phyloP scores from a whole-genome alignment of 2,329 filamentous ascomycete genomes.

The Alternaria gaisen region DNA sequence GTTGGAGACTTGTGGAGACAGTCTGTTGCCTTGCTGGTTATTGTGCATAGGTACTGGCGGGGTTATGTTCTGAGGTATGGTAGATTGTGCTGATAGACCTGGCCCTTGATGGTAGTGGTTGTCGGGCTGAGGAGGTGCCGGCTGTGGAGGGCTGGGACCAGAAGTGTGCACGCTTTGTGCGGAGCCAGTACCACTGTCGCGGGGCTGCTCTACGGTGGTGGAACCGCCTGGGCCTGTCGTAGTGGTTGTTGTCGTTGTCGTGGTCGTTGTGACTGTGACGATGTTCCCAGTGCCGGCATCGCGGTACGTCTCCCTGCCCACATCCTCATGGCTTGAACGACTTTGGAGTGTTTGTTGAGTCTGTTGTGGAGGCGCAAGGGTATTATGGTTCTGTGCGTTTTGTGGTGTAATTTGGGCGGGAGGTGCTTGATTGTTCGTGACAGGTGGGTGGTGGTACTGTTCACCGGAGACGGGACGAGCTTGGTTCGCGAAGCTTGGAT shows the following conservation, averaged over 20 bases:
- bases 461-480: constrained; percentile 41
- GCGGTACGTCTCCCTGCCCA: constrained; percentile 42
- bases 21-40: constrained; percentile 6
- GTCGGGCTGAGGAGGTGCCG: constrained; percentile 31
- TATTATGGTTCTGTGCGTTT: constrained; percentile 16
- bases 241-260: constrained; percentile 49
- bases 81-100: constrained; percentile 24
- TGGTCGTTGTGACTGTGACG: constrained; percentile 48
- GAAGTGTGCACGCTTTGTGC: constrained; percentile 42
- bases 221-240: constrained; percentile 46
- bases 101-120: constrained; percentile 23
- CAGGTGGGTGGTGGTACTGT: constrained; percentile 29
- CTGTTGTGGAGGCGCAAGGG: constrained; percentile 25
- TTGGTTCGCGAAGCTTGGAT: constrained; percentile 44
- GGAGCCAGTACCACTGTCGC: constrained; percentile 21
- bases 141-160: constrained; percentile 46
- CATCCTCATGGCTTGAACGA: constrained; percentile 35
- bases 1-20: constrained; percentile 20
- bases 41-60: constrained; percentile 12
- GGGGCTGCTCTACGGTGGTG: constrained; percentile 45
- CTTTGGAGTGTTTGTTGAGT: constrained; percentile 24
- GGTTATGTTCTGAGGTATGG: constrained; percentile 18
- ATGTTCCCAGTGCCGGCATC: constrained; percentile 46
- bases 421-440: constrained; percentile 26
- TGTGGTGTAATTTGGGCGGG: constrained; percentile 14